Percentiles rank a stretch among this genome's conserved stretches.
Conservation (phyloP, 2,329 filamentous ascomycete species). For the Exophiala calicioides region DNA sequence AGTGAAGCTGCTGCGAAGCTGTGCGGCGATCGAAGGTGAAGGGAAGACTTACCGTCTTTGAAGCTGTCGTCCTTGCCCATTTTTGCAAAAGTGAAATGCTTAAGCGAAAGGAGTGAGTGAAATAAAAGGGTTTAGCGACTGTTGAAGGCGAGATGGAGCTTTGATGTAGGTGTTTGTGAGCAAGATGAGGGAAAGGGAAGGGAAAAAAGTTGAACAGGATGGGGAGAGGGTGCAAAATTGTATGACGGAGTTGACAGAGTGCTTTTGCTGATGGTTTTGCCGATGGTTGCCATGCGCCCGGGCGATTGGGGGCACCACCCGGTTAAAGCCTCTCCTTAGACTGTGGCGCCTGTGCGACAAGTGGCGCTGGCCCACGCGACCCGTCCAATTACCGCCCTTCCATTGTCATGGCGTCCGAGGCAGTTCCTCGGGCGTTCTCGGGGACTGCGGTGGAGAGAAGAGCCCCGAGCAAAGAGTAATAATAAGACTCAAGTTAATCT, state of each 20-base stretch:
- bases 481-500: too few relatives aligned
- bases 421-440: constrained; percentile 15
- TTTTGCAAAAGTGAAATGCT: constrained; percentile 13
- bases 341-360: constrained; percentile 13
- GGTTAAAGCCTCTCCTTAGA: neutral
- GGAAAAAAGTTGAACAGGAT: constrained; percentile 22
- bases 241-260: constrained; percentile 21
- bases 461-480: too few relatives aligned
- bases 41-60: constrained; percentile 27
- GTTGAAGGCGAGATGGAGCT: constrained; percentile 16
- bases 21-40: constrained; percentile 1
- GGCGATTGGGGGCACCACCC: too few relatives aligned
- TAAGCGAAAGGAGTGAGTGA: constrained; percentile 10
- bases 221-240: constrained; percentile 18
- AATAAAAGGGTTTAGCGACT: constrained; percentile 8
- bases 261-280: too few relatives aligned
- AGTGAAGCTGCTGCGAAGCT: constrained; percentile 29
- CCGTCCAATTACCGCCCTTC: constrained; percentile 19
- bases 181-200: constrained; percentile 16
- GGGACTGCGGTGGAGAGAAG: neutral
- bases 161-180: constrained; percentile 14
- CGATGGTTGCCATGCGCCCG: too few relatives aligned
- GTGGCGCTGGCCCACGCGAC: constrained; percentile 9
- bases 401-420: constrained; percentile 14
- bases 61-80: constrained; percentile 33